A percentile compares a stretch with the other conserved stretches of the same genome.
Conservation (phyloP, 306 rosid genomes). For the Quercus parvula region DNA sequence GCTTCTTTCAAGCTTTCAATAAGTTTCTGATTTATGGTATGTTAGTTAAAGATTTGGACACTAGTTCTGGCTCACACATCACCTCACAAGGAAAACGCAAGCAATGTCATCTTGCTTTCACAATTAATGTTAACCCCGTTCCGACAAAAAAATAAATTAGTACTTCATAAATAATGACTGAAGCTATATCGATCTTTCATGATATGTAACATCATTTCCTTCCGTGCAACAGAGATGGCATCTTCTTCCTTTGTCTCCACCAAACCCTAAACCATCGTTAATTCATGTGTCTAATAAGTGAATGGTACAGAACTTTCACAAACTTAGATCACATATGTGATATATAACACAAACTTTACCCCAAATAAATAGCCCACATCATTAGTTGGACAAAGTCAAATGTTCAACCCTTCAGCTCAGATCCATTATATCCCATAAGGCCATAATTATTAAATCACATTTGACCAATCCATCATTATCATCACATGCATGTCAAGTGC, state of each 20-base stretch:
- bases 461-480: neutral
- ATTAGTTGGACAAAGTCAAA: constrained; percentile 27
- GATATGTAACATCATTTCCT: neutral
- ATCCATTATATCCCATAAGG: neutral
- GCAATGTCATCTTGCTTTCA: too few relatives aligned
- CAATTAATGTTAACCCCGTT: too few relatives aligned
- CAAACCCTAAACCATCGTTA: constrained; percentile 10
- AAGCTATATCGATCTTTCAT: neutral
- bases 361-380: constrained; percentile 25
- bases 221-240: constrained; percentile 1
- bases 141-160: too few relatives aligned
- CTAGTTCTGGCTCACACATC: too few relatives aligned
- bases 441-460: neutral
- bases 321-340: constrained; percentile 9
- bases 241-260: constrained; percentile 17
- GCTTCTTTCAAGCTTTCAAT: too few relatives aligned
- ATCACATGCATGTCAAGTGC: constrained; percentile 18
- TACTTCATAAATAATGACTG: constrained; percentile 5
- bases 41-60: too few relatives aligned
- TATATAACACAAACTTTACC: constrained; percentile 25
- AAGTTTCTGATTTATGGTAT: too few relatives aligned
- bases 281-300: too few relatives aligned
- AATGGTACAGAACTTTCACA: neutral
- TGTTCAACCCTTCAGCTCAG: constrained; percentile 11
- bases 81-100: too few relatives aligned